These are phyloP conservation scores for Aspergillus flavus DNA, from an alignment of 2,329 filamentous ascomycete species.

Conservation along the genomic window DNA sequence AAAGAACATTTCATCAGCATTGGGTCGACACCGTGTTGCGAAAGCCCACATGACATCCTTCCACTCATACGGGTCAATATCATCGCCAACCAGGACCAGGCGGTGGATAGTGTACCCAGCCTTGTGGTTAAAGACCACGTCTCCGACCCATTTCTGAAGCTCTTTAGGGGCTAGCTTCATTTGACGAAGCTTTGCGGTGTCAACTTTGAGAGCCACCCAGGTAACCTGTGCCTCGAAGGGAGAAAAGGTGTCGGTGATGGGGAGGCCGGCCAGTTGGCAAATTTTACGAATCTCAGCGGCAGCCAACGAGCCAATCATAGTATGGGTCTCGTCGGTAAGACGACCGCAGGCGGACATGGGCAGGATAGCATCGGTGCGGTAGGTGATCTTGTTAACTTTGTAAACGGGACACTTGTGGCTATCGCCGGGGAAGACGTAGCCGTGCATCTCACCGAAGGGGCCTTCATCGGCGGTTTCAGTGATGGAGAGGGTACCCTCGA, in stretches of 20 bases:
- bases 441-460: conserved; percentile 54
- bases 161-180: conserved; percentile 22
- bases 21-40: conserved; percentile 51
- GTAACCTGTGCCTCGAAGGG: conserved; percentile 53
- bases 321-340: conserved; percentile 50
- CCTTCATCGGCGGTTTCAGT: conserved; percentile 50
- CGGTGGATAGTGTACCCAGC: conserved; percentile 48
- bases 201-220: conserved; percentile 58
- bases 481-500: conserved; percentile 53
- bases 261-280: conserved; percentile 42
- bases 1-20: conserved; percentile 48
- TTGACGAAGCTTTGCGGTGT: conserved; percentile 53
- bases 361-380: conserved; percentile 52
- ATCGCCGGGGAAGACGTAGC: conserved; percentile 50
- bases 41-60: conserved; percentile 56
- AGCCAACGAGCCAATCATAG: conserved; percentile 46
- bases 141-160: conserved; percentile 46
- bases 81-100: conserved; percentile 51
- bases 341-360: conserved; percentile 49
- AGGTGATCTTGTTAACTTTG: conserved; percentile 51
- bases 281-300: conserved; percentile 47
- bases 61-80: conserved; percentile 51
- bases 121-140: conserved; percentile 48
- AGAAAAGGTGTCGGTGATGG: conserved; percentile 48
- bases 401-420: conserved; percentile 43